Base-by-base conservation (phyloP, 169 alveolate genomes). In the Cryptosporidium canis region DNA sequence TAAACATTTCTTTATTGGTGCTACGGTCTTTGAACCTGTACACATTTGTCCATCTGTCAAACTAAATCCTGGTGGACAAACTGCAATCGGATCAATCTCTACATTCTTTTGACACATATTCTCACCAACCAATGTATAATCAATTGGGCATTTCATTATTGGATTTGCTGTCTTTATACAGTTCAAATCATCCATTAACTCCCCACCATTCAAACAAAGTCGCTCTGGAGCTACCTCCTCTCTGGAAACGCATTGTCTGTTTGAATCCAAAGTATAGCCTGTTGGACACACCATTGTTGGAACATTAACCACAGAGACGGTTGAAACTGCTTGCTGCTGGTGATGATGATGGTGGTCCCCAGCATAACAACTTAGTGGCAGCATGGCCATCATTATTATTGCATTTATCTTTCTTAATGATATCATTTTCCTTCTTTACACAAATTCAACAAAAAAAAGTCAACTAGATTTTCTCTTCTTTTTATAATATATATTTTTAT, bases 41-140 rank as follows among this genome's bases (percentile, higher is more conserved):
- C 85, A 71, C 85, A 71, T 71, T 47, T 71, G 85, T 5, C 85
- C 85, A 35, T 71, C 85, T 9, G 85, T 71, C 18, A 71, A 35
- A 47, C 70, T 71, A 11, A 48, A 71, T 48, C 85, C 85, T 24
- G 48, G 18, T 51, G 85, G 85, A 55, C 85, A 71, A 0, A 71
- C 67, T 8, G 68, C 85, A 33, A 71, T 51, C 6, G 85, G 85
- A 7, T 47, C 70, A 24, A 48, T 33, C 68, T 71, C 85, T 16
- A 71, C 9, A 47, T 51, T 55, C 39, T 48, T 48, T 71, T 71
- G 85, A 55, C 85, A 71, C 85, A 71, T 71, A 35, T 71, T 71
- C 33, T 71, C 85, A 31, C 85, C 85, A n/a, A 71, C 67, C 33
- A 71, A 33, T 48, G 67, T 51, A 71, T 71, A 71, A 12, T 71